Base-by-base conservation (phyloP, 805 yeast genomes). In the Komagataella kurtzmanii region DNA sequence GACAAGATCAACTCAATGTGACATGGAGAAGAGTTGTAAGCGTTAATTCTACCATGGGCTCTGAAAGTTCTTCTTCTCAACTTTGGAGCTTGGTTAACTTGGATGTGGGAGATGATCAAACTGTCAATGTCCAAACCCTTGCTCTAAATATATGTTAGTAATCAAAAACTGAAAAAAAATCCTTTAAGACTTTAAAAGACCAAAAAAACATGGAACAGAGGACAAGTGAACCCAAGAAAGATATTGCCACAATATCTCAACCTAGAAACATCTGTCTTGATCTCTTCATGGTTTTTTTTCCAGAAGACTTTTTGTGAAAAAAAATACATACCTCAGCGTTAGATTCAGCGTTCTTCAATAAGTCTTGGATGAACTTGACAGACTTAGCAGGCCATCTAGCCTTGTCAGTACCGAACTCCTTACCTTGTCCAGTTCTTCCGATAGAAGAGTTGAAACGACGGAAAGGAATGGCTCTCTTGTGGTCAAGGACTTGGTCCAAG, bases 311-410 rank as follows among this genome's bases (percentile, higher is more conserved):
- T 10, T 40, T 45, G 44, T 46, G 48, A 43, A 40, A 43, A 40
- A 47, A 51, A 50, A 57, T 65, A 72, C 76, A 62, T 71, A 72
- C 78, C 75, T 90, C 98, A 75, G 99, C 99, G 81, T 91, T 93
- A 68, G 99, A 85, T 75, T 89, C 90, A 71, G 99, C 99, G 77
- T 93, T 93, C 77, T 84, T 83, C 76, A 93, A 83, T 73, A 93
- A 83, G 73, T 88, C 97, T 73, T 85, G 83, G 70, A 93, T 77
- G 77, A 86, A 89, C 78, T 88, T 87, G 74, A 93, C 97, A 60
- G 96, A 87, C 85, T 93, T 93, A 61, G 82, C 96, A 71, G 99
- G 99, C 99, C 99, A 93, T 88, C 99, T 90, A 67, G 99, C 99
- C 80, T 86, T 90, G 83, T 97, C 88, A 72, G 90, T 96, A 78